A percentile compares a stretch with the other conserved stretches of the same genome.
Evolutionary conservation across 495 filamentous ascomycete species (phyloP).

Genomic region (Penicillium coprophilum): DNA sequence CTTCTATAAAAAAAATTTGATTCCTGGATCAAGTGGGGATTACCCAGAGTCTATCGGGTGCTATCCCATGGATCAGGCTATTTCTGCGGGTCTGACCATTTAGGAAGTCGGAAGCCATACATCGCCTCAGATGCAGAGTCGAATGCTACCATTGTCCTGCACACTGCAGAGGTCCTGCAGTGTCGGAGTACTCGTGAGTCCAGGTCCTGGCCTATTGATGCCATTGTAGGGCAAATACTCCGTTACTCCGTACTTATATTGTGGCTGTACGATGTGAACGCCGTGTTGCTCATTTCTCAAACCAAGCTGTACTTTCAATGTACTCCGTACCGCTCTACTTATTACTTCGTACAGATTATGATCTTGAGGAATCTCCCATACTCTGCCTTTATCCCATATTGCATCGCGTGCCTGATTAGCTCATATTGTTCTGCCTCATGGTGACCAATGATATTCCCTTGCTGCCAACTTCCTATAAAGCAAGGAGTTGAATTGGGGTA

Average conservation of each 20-base stretch:
- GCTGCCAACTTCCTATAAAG: neutral
- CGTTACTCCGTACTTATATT: too few relatives aligned
- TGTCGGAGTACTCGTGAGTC: slow-evolving; percentile 20
- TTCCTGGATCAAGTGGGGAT: neutral
- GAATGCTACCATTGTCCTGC: slow-evolving; percentile 16
- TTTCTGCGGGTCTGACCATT: neutral
- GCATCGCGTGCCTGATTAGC: neutral
- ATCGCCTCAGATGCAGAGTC: neutral
- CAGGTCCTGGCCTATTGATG: slow-evolving; percentile 5
- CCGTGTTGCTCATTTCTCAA: neutral
- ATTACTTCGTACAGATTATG: slow-evolving; percentile 4
- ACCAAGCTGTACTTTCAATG: neutral
- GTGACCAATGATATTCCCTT: neutral
- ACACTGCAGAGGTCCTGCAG: slow-evolving; percentile 29
- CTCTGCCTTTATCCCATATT: neutral
- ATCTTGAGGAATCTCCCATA: neutral
- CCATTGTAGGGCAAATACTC: neutral
- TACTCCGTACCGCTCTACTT: slow-evolving; percentile 1
- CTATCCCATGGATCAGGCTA: slow-evolving; percentile 8
- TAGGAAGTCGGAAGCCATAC: neutral
- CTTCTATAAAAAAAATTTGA: neutral
- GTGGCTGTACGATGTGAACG: slow-evolving; percentile 2
- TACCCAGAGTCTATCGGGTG: neutral
- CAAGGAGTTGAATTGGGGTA: neutral
- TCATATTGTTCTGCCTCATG: neutral